These are phyloP conservation scores for Jaltomata sinuosa DNA, from an alignment of 257 asterid genomes.

Conservation along the genomic window DNA sequence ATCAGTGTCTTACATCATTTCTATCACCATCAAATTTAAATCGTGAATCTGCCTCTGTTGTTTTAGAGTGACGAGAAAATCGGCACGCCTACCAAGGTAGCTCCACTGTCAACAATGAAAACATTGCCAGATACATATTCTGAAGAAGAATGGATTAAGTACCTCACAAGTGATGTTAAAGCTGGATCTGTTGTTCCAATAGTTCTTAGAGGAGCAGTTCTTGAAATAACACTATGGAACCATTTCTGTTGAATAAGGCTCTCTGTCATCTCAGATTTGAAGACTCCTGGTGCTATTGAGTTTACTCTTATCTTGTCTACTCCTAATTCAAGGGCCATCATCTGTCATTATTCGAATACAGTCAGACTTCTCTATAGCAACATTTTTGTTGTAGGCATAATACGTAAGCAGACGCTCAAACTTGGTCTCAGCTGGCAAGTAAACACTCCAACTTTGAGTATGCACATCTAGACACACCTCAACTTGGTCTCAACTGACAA, in stretches of 20 bases:
- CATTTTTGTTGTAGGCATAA: no score
- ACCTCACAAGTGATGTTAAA: background rate
- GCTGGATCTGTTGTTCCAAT: background rate
- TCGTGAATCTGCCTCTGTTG: background rate
- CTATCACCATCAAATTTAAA: background rate
- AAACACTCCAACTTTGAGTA: no score
- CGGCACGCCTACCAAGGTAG: background rate
- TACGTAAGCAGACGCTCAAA: no score
- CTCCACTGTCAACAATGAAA: background rate
- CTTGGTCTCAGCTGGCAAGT: no score
- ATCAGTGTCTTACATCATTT: no score
- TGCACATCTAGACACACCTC: no score
- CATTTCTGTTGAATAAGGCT: background rate
- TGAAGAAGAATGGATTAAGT: background rate
- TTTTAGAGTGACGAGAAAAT: background rate
- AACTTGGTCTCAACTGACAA: no score
- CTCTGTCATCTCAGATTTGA: background rate
- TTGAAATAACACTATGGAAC: background rate
- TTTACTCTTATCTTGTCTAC: background rate
- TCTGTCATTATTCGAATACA: background rate
- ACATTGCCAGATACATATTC: background rate
- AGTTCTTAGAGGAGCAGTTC: background rate
- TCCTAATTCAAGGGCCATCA: background rate
- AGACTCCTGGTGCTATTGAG: background rate
- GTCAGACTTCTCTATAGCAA: background rate